A percentile compares a stretch with the other conserved stretches of the same genome.
These are phyloP conservation scores for Sclerotinia glacialis DNA, from an alignment of 2,329 filamentous ascomycete species.

Conservation along the genomic window DNA sequence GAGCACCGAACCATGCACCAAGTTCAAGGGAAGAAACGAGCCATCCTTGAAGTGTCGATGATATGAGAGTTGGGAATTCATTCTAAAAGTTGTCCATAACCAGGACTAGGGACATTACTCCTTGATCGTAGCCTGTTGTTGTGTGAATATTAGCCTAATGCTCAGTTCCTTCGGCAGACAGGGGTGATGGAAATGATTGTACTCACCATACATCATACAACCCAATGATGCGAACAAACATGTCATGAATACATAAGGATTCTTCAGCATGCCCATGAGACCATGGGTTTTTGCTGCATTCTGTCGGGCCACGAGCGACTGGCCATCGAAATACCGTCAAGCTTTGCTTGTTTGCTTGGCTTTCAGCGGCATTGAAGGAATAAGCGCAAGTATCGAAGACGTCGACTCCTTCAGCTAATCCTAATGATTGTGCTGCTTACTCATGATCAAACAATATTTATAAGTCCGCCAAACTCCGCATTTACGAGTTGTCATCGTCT, in stretches of 20 bases:
- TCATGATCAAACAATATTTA: not conserved
- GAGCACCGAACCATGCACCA: slow-evolving; percentile 39
- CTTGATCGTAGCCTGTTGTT: slow-evolving; percentile 37
- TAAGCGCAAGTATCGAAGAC: not conserved
- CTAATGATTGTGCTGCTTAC: not conserved
- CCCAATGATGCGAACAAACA: slow-evolving; percentile 38
- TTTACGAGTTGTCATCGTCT: not conserved
- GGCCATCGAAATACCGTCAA: not conserved
- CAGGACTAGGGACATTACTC: slow-evolving; percentile 40
- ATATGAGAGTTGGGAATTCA: slow-evolving; percentile 39
- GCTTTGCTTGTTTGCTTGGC: not conserved
- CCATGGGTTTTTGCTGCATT: slow-evolving; percentile 43
- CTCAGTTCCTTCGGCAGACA: not conserved
- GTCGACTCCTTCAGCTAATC: not conserved
- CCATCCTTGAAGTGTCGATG: slow-evolving; percentile 40
- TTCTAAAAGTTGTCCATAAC: slow-evolving; percentile 42
- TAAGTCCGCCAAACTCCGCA: not conserved
- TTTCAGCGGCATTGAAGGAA: not conserved
- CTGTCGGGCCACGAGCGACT: slow-evolving; percentile 42
- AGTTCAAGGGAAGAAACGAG: slow-evolving; percentile 40
- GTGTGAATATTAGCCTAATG: not conserved
- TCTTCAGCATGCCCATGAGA: slow-evolving; percentile 42
- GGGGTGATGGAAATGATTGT: not conserved
- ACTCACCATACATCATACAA: slow-evolving; percentile 37
- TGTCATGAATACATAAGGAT: slow-evolving; percentile 44